A percentile compares a stretch with the other conserved stretches of the same genome.
These are phyloP conservation scores for Neophaeococcomyces aloes DNA, from an alignment of 2,329 filamentous ascomycete genomes.

Conservation along the genomic window DNA sequence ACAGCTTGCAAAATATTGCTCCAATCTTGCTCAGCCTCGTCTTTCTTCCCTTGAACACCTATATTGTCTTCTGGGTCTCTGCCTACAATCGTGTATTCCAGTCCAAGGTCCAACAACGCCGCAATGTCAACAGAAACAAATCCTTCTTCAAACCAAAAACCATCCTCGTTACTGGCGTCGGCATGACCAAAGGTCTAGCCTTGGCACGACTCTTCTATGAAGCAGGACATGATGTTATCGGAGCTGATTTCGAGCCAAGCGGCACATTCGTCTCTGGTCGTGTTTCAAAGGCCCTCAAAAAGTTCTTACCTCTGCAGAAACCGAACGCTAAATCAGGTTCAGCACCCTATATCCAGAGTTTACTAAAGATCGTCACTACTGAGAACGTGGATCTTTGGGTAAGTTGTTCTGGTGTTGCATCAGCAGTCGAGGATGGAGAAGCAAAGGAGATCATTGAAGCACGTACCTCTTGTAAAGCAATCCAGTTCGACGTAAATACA, in stretches of 20 bases:
- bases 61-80: conserved; percentile 33
- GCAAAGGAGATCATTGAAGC: conserved; percentile 53
- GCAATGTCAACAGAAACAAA: conserved; percentile 23
- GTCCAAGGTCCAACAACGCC: conserved; percentile 19
- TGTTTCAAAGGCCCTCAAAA: conserved; percentile 46
- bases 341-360: conserved; percentile 44
- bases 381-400: conserved; percentile 64
- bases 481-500: conserved; percentile 51
- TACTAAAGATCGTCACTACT: conserved; percentile 48
- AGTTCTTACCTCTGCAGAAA: conserved; percentile 43
- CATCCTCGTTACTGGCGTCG: conserved; percentile 61
- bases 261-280: conserved; percentile 44
- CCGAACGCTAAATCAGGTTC: conserved; percentile 27
- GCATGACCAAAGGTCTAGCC: conserved; percentile 59
- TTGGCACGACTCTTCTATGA: conserved; percentile 56
- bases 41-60: conserved; percentile 42
- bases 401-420: conserved; percentile 58
- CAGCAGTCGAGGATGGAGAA: conserved; percentile 55
- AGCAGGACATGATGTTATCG: conserved; percentile 59
- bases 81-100: conserved; percentile 24
- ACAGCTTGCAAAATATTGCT: conserved; percentile 39
- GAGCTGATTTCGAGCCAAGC: conserved; percentile 51
- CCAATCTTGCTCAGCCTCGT: conserved; percentile 33
- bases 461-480: conserved; percentile 47
- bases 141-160: conserved; percentile 39